phyloP scores from a whole-genome alignment of 257 asterid species.

The Fraxinus pennsylvanica region DNA sequence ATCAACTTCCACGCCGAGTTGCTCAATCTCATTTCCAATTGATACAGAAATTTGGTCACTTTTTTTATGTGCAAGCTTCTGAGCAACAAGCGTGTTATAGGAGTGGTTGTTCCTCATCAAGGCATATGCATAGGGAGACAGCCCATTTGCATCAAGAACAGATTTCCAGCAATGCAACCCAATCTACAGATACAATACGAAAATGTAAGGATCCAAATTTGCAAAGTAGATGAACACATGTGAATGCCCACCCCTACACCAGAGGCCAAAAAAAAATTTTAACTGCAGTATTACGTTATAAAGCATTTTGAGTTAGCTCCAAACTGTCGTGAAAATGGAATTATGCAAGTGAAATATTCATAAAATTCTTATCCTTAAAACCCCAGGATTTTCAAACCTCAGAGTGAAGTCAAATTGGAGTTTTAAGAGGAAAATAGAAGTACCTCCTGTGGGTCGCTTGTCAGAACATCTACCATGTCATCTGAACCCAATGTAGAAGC shows the following conservation, averaged over 20 bases:
- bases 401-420: neutral
- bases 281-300: neutral
- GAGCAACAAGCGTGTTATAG: constrained; percentile 62
- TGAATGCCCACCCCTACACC: neutral
- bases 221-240: neutral
- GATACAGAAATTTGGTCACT: constrained; percentile 54
- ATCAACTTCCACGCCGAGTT: constrained; percentile 25
- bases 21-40: constrained; percentile 43
- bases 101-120: constrained; percentile 67
- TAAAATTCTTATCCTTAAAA: neutral
- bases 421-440: constrained; percentile 1
- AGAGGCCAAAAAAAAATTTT: neutral
- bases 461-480: constrained; percentile 67
- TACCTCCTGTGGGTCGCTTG: constrained; percentile 83
- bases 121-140: constrained; percentile 76
- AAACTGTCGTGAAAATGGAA: neutral
- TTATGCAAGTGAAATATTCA: neutral
- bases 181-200: constrained; percentile 40
- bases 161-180: constrained; percentile 75
- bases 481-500: constrained; percentile 63
- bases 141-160: constrained; percentile 66
- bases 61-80: constrained; percentile 49
- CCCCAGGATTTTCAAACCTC: neutral
- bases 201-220: neutral
- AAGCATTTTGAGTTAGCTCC: neutral